These are phyloP conservation scores for Rhodamnia argentea DNA, from an alignment of 345 rosid genomes.

Conservation along the genomic window DNA sequence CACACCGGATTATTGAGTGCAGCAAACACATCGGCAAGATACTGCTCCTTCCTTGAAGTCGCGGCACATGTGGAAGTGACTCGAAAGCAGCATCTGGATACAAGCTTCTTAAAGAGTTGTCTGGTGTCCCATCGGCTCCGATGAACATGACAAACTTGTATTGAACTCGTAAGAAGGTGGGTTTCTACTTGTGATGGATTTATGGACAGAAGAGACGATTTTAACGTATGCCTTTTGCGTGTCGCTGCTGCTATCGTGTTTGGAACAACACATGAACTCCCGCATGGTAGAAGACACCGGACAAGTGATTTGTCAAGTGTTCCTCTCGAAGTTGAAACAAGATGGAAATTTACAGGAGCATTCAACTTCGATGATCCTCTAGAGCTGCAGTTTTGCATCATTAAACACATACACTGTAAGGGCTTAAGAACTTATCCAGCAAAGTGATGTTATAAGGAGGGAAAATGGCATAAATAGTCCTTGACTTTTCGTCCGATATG, in stretches of 20 bases:
- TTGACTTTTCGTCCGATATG: no score
- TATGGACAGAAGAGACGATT: neutral
- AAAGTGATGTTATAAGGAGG: no score
- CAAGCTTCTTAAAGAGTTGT: neutral
- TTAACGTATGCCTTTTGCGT: neutral
- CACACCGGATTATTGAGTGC: slow-evolving; percentile 64
- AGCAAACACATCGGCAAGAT: slow-evolving; percentile 73
- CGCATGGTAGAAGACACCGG: neutral
- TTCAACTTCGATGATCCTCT: neutral
- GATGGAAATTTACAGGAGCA: neutral
- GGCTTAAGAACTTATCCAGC: neutral
- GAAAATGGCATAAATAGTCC: no score
- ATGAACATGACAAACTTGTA: neutral
- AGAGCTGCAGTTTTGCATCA: neutral
- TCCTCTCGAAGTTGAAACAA: neutral
- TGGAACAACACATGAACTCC: neutral
- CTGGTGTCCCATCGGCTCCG: neutral
- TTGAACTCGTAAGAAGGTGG: neutral
- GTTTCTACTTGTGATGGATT: neutral
- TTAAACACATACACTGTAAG: neutral
- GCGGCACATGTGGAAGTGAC: neutral
- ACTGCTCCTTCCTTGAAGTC: slow-evolving; percentile 41
- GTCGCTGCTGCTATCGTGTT: neutral
- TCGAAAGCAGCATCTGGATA: neutral
- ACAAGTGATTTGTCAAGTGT: neutral